These are phyloP conservation scores for Annona cherimola DNA, from an alignment of 164 flowering plant species.

Conservation along the genomic window DNA sequence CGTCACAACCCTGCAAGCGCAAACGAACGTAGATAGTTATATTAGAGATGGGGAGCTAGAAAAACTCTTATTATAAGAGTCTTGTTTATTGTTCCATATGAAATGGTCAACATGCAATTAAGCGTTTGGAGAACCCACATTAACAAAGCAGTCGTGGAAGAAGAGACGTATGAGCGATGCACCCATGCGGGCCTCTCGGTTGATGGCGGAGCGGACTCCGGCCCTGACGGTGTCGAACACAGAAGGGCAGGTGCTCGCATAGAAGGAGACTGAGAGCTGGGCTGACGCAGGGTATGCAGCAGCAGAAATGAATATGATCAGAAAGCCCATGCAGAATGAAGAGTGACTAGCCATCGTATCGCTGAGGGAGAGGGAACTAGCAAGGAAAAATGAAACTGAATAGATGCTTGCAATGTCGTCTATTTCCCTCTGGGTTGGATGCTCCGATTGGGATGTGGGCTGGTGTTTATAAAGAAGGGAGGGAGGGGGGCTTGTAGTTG, in stretches of 20 bases:
- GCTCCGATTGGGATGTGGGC: background rate
- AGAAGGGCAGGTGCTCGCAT: constrained; percentile 29
- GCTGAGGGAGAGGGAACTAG: too few relatives aligned
- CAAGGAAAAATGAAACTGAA: background rate
- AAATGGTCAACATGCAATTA: background rate
- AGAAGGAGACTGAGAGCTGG: constrained; percentile 24
- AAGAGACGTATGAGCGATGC: constrained; percentile 32
- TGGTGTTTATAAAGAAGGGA: background rate
- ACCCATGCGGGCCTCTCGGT: constrained; percentile 29
- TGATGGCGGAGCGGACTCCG: constrained; percentile 13
- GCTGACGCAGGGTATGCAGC: constrained; percentile 14
- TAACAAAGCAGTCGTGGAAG: constrained; percentile 39
- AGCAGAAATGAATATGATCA: background rate
- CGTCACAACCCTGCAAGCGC: constrained; percentile 18
- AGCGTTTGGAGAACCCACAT: background rate
- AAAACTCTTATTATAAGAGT: too few relatives aligned
- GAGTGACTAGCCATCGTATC: background rate
- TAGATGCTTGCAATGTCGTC: too few relatives aligned
- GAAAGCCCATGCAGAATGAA: background rate
- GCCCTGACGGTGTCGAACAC: constrained; percentile 24
- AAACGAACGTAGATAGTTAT: background rate
- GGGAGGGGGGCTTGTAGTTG: background rate
- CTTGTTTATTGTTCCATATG: too few relatives aligned
- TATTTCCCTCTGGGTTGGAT: too few relatives aligned
- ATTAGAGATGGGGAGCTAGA: too few relatives aligned